These are phyloP conservation scores for Xanthoconium purpureum DNA, from an alignment of 768 basidiomycete genomes.

Conservation along the genomic window DNA sequence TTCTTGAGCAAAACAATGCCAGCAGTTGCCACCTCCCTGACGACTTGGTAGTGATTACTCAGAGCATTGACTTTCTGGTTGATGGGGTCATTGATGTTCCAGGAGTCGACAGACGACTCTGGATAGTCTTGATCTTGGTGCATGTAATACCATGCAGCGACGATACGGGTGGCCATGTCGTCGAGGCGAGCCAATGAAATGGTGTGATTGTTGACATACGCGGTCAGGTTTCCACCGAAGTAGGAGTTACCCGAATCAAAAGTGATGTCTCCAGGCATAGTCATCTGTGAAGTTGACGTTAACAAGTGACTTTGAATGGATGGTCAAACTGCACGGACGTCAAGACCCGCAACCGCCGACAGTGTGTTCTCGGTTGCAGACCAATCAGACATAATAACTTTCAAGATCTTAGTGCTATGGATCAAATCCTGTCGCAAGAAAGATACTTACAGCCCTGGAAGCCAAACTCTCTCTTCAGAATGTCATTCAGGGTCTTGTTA, in stretches of 20 bases:
- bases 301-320: neutral
- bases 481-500: conserved; percentile 53
- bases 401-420: neutral
- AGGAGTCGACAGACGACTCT: conserved; percentile 24
- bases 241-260: conserved; percentile 39
- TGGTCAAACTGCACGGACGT: conserved; percentile 38
- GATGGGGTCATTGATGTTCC: conserved; percentile 27
- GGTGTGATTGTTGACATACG: conserved; percentile 56
- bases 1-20: conserved; percentile 73
- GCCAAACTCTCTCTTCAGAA: conserved; percentile 62
- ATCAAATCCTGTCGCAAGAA: neutral
- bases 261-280: conserved; percentile 65
- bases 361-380: conserved; percentile 47
- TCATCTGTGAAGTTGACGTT: conserved; percentile 46
- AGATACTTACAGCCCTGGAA: conserved; percentile 56
- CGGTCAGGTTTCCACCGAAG: conserved; percentile 59
- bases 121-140: conserved; percentile 34
- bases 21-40: conserved; percentile 60
- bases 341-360: conserved; percentile 58
- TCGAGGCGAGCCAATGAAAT: conserved; percentile 59
- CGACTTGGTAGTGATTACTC: conserved; percentile 49
- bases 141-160: conserved; percentile 56
- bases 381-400: conserved; percentile 63
- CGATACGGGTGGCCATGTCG: conserved; percentile 69
- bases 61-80: conserved; percentile 54